Evolutionary conservation across 1,284 basidiomycete species (phyloP).

Genomic region (Volvariella surrecta): DNA sequence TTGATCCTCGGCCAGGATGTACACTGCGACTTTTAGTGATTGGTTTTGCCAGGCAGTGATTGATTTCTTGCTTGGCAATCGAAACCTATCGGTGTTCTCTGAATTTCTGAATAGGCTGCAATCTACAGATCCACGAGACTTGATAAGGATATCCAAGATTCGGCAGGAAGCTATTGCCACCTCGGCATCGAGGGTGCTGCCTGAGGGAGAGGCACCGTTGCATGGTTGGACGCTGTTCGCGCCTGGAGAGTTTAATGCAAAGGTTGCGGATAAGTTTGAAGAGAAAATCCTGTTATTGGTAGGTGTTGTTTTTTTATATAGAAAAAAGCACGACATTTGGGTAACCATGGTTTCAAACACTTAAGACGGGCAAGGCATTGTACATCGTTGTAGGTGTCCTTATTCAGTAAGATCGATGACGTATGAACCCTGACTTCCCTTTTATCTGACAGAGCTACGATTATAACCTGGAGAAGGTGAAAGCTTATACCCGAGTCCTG

Average conservation of each 20-base stretch:
- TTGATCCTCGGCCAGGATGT: constrained; percentile 45
- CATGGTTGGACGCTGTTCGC: constrained; percentile 92
- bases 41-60: constrained; percentile 96
- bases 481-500: constrained; percentile 83
- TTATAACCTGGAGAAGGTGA: constrained; percentile 86
- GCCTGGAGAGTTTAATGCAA: constrained; percentile 69
- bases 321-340: not conserved
- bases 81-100: constrained; percentile 78
- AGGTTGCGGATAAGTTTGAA: constrained; percentile 73
- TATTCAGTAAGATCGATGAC: constrained; percentile 1
- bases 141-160: constrained; percentile 82
- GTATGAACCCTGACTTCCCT: not conserved
- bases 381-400: constrained; percentile 37
- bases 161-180: constrained; percentile 87
- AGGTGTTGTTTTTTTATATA: constrained; percentile 21
- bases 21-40: constrained; percentile 83
- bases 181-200: constrained; percentile 71
- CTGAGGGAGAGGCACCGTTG: constrained; percentile 73
- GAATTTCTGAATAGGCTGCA: constrained; percentile 85
- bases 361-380: constrained; percentile 33
- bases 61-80: constrained; percentile 86
- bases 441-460: constrained; percentile 63
- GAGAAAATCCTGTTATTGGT: constrained; percentile 91
- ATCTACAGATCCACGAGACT: constrained; percentile 83
- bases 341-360: constrained; percentile 1